Evolutionary conservation across 164 flowering plant species (phyloP).

Genomic region (Cinnamomum chago): DNA sequence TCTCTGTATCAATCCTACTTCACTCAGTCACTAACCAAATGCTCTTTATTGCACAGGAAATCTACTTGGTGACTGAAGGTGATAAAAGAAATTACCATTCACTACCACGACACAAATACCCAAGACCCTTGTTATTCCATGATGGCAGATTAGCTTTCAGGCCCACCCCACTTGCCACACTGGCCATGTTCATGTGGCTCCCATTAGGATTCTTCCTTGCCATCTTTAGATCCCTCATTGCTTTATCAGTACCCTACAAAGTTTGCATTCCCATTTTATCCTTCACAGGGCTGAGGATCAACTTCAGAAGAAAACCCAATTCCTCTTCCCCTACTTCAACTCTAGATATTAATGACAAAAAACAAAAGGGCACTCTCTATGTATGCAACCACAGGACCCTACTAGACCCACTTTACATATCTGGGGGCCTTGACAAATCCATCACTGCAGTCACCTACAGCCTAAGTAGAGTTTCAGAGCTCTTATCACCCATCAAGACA

Average conservation of each 20-base stretch:
- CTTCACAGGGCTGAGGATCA: conserved; percentile 23
- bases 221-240: conserved; percentile 20
- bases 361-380: conserved; percentile 31
- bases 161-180: conserved; percentile 38
- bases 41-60: conserved; percentile 30
- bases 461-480: conserved; percentile 24
- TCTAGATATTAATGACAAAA: not conserved
- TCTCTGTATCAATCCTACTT: too few relatives aligned
- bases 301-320: conserved; percentile 2
- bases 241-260: conserved; percentile 25
- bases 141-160: conserved; percentile 57
- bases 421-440: conserved; percentile 10
- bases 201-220: conserved; percentile 43
- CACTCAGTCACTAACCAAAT: too few relatives aligned
- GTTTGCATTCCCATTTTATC: conserved; percentile 13
- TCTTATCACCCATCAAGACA: conserved; percentile 32
- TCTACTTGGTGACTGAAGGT: conserved; percentile 30
- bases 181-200: conserved; percentile 49
- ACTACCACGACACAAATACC: conserved; percentile 44
- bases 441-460: conserved; percentile 30
- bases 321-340: not conserved
- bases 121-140: conserved; percentile 58
- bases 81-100: conserved; percentile 29
- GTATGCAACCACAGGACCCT: conserved; percentile 66
- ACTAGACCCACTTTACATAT: conserved; percentile 33